Conservation (phyloP, 192 early-diverging fungal genomes). For the Geosiphon pyriformis region DNA sequence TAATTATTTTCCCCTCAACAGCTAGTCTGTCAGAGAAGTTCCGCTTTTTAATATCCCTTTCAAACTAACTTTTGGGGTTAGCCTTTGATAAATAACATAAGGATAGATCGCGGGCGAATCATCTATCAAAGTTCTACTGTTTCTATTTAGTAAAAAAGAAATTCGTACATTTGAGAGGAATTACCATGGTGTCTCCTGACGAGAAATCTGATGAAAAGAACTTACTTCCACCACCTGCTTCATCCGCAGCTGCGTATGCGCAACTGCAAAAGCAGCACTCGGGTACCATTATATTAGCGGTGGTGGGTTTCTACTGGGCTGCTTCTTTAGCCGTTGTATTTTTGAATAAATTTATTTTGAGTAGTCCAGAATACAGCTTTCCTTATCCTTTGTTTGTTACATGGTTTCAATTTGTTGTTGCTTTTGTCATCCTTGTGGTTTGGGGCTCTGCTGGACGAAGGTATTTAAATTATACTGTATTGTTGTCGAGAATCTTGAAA, state of each 20-base stretch:
- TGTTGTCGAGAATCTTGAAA: not conserved
- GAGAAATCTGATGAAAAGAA: constrained; percentile 32
- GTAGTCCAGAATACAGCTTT: constrained; percentile 53
- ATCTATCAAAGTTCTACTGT: too few relatives aligned
- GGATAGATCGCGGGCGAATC: too few relatives aligned
- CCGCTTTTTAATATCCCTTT: too few relatives aligned
- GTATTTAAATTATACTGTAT: constrained; percentile 32
- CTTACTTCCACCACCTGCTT: constrained; percentile 39
- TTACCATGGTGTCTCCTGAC: constrained; percentile 25
- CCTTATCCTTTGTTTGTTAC: constrained; percentile 65
- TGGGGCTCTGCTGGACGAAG: constrained; percentile 51
- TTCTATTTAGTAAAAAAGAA: not conserved
- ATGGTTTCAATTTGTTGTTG: constrained; percentile 59
- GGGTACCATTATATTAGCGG: constrained; percentile 35
- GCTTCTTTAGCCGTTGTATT: constrained; percentile 61
- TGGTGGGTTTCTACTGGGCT: constrained; percentile 58
- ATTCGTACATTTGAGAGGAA: not conserved
- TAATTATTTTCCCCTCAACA: too few relatives aligned
- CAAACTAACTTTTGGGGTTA: too few relatives aligned
- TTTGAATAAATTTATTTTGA: constrained; percentile 62
- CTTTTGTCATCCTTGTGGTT: constrained; percentile 44
- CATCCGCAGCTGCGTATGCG: constrained; percentile 11
- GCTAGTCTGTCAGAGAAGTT: too few relatives aligned
- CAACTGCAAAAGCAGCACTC: constrained; percentile 32
- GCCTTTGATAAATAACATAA: too few relatives aligned